Evolutionary conservation across 768 basidiomycete genomes (phyloP).

Genomic region (Lentinula lateritia): DNA sequence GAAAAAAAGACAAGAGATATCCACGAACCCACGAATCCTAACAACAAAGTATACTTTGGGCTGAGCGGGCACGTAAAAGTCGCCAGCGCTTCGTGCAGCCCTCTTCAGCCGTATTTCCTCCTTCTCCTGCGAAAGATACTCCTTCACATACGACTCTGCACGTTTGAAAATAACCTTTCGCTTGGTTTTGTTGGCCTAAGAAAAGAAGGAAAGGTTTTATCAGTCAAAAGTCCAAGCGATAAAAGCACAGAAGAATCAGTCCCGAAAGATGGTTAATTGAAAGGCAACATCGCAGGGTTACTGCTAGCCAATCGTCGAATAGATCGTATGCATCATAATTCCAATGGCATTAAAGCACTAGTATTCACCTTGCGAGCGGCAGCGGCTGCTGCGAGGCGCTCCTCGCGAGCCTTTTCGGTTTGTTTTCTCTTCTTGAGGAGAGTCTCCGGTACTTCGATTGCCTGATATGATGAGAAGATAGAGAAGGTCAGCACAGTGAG

Average conservation of each 20-base stretch:
- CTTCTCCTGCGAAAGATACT: conserved; percentile 87
- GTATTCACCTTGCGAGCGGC: conserved; percentile 80
- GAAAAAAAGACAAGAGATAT: not conserved
- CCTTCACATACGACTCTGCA: conserved; percentile 96
- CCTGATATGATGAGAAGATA: conserved; percentile 32
- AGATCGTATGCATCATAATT: conserved; percentile 79
- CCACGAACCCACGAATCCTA: conserved; percentile 88
- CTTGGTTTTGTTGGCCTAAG: conserved; percentile 82
- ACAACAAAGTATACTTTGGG: conserved; percentile 97
- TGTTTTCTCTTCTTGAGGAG: conserved; percentile 99
- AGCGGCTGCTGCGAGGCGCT: conserved; percentile 76
- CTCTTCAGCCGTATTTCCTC: conserved; percentile 96
- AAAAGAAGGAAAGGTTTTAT: conserved; percentile 4
- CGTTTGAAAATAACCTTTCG: conserved; percentile 99
- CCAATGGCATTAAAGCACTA: conserved; percentile 10
- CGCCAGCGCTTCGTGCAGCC: conserved; percentile 83
- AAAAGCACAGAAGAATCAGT: conserved; percentile 40
- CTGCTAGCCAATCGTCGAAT: conserved; percentile 77
- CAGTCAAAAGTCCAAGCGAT: not conserved
- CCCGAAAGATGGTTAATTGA: conserved; percentile 96
- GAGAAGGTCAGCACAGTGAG: conserved; percentile 15
- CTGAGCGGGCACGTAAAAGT: conserved; percentile 97
- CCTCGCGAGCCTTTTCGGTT: conserved; percentile 94
- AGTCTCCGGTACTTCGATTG: conserved; percentile 97
- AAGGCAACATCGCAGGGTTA: conserved; percentile 64